Evolutionary conservation across 2,329 filamentous ascomycete species (phyloP).

Genomic region (Tolypocladium cylindrosporum): DNA sequence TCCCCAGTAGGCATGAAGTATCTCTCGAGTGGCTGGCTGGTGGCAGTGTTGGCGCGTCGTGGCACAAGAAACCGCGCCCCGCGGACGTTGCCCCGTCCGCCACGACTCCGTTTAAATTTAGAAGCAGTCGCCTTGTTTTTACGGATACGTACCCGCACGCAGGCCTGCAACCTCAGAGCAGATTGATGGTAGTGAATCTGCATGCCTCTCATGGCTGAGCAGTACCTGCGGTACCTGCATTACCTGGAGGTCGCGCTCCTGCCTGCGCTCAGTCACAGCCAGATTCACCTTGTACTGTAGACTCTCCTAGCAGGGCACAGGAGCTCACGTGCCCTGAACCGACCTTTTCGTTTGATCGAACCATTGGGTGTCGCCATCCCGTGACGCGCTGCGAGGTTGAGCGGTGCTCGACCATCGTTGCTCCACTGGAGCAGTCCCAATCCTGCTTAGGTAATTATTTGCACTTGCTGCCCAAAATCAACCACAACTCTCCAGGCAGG

Average conservation of each 20-base stretch:
- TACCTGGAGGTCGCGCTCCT: neutral
- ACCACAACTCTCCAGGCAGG: neutral
- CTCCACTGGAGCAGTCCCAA: neutral
- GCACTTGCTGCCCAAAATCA: neutral
- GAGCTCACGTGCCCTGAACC: neutral
- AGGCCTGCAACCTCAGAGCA: neutral
- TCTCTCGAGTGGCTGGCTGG: neutral
- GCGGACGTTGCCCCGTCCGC: neutral
- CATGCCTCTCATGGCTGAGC: neutral
- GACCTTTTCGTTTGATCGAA: neutral
- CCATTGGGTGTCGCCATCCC: neutral
- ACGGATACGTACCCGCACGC: neutral
- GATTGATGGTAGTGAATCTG: neutral
- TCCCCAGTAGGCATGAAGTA: too few species aligned
- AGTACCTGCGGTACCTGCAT: too few species aligned
- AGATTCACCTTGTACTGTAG: too few species aligned
- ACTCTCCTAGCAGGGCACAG: neutral
- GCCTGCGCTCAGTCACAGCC: neutral
- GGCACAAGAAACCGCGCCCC: neutral
- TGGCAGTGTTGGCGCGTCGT: neutral
- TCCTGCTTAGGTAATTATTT: neutral
- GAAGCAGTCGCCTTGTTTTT: neutral
- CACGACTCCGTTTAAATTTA: neutral
- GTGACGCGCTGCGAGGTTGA: neutral
- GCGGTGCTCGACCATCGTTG: neutral